A percentile compares a stretch with the other conserved stretches of the same genome.
Evolutionary conservation across 2,329 filamentous ascomycete genomes (phyloP).

Genomic region (Fusarium stilboides): DNA sequence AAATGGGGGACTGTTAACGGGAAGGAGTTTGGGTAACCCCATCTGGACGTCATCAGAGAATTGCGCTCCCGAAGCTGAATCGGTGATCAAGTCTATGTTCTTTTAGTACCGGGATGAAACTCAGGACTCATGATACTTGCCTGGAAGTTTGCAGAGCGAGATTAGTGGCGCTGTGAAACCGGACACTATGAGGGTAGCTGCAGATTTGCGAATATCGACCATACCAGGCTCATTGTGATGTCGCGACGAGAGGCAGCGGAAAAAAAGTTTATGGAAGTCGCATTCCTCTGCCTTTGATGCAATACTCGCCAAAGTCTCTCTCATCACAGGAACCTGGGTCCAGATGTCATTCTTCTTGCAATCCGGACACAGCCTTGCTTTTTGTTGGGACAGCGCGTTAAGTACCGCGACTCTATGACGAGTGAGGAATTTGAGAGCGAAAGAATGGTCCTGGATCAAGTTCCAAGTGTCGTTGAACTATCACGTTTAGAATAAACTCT

Average conservation of each 20-base stretch:
- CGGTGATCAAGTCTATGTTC: not conserved
- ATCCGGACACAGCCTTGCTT: not conserved
- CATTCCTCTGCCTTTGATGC: slow-evolving; percentile 1
- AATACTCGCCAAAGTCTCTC: not conserved
- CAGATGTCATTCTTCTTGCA: slow-evolving; percentile 5
- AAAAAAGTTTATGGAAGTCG: slow-evolving; percentile 12
- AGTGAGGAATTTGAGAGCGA: slow-evolving; percentile 3
- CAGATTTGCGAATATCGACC: not conserved
- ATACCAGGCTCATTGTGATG: not conserved
- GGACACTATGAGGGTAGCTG: not conserved
- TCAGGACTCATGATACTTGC: not conserved
- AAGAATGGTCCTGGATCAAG: slow-evolving; percentile 11
- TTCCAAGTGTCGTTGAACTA: slow-evolving; percentile 32
- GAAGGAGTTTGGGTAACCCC: slow-evolving; percentile 19
- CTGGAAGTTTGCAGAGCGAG: slow-evolving; percentile 3
- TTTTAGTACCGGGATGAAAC: not conserved
- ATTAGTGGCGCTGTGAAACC: not conserved
- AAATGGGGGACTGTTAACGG: not conserved
- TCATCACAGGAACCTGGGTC: not conserved
- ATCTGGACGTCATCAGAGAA: slow-evolving; percentile 5
- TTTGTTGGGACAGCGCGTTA: not conserved
- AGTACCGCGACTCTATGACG: not conserved
- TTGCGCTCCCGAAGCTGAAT: not conserved
- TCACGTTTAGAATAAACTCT: not conserved
- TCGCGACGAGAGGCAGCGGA: not conserved